These are phyloP conservation scores for Hymenoscyphus repandus DNA, from an alignment of 2,329 filamentous ascomycete genomes.

Conservation along the genomic window DNA sequence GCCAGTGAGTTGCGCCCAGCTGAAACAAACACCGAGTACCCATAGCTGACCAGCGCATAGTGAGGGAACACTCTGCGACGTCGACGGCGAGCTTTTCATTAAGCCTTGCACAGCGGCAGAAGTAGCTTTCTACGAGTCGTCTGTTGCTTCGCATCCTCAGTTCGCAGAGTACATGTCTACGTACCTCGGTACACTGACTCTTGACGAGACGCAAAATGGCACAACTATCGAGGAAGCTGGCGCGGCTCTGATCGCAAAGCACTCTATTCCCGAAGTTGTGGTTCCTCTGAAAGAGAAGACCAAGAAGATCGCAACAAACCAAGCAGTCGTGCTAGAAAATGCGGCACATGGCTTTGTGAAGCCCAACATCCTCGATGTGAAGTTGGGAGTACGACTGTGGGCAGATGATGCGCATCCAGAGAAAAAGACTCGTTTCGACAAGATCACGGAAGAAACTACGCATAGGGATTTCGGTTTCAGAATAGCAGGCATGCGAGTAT, in stretches of 20 bases:
- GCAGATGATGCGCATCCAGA: constrained; percentile 62
- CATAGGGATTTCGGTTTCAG: constrained; percentile 57
- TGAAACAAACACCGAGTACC: neutral
- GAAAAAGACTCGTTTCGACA: constrained; percentile 56
- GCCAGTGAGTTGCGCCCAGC: constrained; percentile 60
- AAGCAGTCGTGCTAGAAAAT: constrained; percentile 81
- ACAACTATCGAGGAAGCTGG: constrained; percentile 45
- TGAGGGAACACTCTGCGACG: constrained; percentile 83
- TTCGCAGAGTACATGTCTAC: constrained; percentile 79
- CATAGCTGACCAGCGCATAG: constrained; percentile 41
- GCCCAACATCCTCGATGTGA: constrained; percentile 90
- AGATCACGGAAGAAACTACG: constrained; percentile 54
- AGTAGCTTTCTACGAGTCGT: constrained; percentile 80
- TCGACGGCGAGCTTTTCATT: constrained; percentile 79
- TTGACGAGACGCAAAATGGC: constrained; percentile 51
- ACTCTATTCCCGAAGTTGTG: constrained; percentile 24
- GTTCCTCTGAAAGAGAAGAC: constrained; percentile 12
- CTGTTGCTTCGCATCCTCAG: constrained; percentile 57
- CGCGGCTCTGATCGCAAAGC: constrained; percentile 29
- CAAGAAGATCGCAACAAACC: constrained; percentile 63
- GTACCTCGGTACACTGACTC: constrained; percentile 73
- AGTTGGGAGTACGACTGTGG: constrained; percentile 82
- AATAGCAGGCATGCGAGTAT: constrained; percentile 61
- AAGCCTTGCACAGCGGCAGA: constrained; percentile 88
- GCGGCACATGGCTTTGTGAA: constrained; percentile 72